Conservation (phyloP, 176 grass and related monocot species). For the Eleusine coracana region DNA sequence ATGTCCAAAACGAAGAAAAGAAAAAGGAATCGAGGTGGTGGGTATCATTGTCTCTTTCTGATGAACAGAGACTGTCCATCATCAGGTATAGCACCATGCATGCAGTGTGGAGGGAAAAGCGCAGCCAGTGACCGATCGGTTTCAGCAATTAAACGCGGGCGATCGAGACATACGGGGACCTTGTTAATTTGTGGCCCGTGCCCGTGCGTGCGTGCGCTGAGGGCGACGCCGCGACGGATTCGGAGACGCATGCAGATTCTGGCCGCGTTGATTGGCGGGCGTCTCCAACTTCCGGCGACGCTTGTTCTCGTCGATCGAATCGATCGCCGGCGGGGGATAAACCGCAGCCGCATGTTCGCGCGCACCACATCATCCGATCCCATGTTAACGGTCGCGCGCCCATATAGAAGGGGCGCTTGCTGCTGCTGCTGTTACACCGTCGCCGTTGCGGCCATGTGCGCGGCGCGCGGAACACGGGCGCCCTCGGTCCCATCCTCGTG, state of each 20-base stretch:
- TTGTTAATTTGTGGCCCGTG: not conserved
- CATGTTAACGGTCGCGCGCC: no score
- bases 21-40: not conserved
- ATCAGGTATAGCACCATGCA: not conserved
- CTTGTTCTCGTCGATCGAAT: not conserved
- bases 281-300: not conserved
- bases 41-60: not conserved
- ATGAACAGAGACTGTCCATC: not conserved
- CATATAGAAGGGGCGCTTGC: no score
- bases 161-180: not conserved
- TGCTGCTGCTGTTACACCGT: conserved; percentile 25
- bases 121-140: not conserved
- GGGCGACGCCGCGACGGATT: conserved; percentile 16
- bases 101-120: not conserved
- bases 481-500: not conserved
- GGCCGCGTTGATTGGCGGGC: not conserved
- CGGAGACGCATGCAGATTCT: not conserved
- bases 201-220: not conserved
- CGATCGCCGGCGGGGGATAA: not conserved
- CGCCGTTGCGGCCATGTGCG: conserved; percentile 29
- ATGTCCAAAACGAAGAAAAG: not conserved
- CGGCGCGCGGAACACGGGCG: conserved; percentile 9
- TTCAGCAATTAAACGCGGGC: not conserved
- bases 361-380: no score
- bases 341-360: conserved; percentile 1